phyloP scores from a whole-genome alignment of 768 basidiomycete species.

The Tulasnella sp. region DNA sequence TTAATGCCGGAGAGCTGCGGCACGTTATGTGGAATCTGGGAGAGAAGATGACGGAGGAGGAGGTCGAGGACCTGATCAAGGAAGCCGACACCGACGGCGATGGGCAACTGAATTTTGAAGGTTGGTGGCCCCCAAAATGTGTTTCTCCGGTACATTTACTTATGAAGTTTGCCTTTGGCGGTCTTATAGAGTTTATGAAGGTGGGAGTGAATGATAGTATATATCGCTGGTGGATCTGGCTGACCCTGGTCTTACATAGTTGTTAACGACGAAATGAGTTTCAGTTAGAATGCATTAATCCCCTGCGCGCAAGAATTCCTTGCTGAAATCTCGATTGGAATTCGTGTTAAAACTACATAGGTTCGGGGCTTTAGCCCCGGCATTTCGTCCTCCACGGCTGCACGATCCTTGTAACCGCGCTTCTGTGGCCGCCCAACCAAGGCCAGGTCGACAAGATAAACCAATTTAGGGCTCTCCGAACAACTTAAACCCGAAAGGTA shows the following conservation, averaged over 20 bases:
- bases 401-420: too few species aligned
- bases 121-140: neutral
- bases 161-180: constrained; percentile 42
- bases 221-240: neutral
- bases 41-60: constrained; percentile 46
- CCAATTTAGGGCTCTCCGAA: neutral
- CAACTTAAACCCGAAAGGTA: neutral
- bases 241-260: neutral
- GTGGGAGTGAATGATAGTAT: neutral
- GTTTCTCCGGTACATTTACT: constrained; percentile 34
- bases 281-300: neutral
- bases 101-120: constrained; percentile 39
- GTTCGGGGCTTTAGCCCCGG: too few species aligned
- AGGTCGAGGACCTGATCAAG: constrained; percentile 49
- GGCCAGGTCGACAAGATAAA: neutral
- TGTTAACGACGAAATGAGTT: constrained; percentile 3
- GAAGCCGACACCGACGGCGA: constrained; percentile 50
- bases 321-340: neutral
- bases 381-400: too few species aligned
- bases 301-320: neutral
- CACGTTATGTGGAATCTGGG: constrained; percentile 49
- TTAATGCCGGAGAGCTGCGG: constrained; percentile 46
- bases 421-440: too few species aligned
- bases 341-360: neutral
- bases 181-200: neutral